Evolutionary conservation across 306 rosid genomes (phyloP).

Genomic region (Acacia crassicarpa): DNA sequence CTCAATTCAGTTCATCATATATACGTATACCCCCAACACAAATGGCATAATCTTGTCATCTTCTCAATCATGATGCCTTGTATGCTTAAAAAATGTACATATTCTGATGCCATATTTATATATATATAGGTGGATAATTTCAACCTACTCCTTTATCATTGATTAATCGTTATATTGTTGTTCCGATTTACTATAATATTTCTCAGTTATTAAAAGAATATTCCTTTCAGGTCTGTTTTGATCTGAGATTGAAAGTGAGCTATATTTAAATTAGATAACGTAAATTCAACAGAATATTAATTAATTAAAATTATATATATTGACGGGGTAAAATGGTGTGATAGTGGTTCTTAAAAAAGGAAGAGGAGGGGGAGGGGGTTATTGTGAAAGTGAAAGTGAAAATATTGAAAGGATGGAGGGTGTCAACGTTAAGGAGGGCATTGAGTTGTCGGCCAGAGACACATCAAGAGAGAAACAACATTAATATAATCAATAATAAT

Average conservation of each 20-base stretch:
- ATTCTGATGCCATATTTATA: neutral
- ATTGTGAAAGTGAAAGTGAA: neutral
- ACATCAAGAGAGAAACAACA: neutral
- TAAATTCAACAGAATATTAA: neutral
- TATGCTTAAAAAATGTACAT: neutral
- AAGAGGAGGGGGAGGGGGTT: neutral
- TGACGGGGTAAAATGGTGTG: neutral
- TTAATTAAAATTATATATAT: neutral
- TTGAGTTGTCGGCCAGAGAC: constrained; percentile 22
- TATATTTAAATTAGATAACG: neutral
- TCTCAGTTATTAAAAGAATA: no score
- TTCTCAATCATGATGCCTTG: neutral
- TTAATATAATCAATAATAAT: neutral
- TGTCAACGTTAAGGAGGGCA: neutral
- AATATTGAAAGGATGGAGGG: neutral
- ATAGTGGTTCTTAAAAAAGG: neutral
- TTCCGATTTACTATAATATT: no score
- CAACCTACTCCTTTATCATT: neutral
- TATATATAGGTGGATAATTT: neutral
- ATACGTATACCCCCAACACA: neutral
- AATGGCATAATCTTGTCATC: neutral
- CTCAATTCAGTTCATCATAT: no score
- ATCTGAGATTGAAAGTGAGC: neutral
- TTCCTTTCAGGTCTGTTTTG: neutral
- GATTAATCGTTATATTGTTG: neutral